Evolutionary conservation across 257 asterid species (phyloP), one percentile per base, ranked within the genome.

Genomic region (Solanum clarkiae): DNA sequence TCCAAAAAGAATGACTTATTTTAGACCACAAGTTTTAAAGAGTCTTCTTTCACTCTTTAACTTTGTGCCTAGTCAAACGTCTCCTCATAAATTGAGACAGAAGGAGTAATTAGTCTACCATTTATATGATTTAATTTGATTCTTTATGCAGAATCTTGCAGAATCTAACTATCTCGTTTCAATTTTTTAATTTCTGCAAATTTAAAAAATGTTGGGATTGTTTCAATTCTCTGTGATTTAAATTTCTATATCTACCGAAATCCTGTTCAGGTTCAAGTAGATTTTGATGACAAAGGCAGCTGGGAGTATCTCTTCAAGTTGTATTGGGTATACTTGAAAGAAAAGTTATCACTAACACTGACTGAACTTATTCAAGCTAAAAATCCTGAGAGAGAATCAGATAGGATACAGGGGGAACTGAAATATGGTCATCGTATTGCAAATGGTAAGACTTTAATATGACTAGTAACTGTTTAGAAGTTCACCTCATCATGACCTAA

Each of bases 271-370:
- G 91, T 92, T 80, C 89, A 91, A 89, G 95, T 95, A 82, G 97
- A 95, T 91, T 95, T 95, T 87, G 98, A 95, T 88, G 98, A 95
- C 91, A 87, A 88, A 86, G 87, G 86, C 80, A 94, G 97, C 91
- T 95, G 98, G 96, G 98, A 95, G 87, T 93, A 95, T 92, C 97
- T 95, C 86, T 95, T 95, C 88, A 94, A 95, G 89, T 88, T 92
- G 84, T 95, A 95, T 86, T 95, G 98, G 98, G 87, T 90, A 85
- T 68, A 51, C 86, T 86, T 95, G 87, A 94, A 91, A 86, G 94
- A 91, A 63, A 90, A 90, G 84, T 87, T 95, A 69, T 94, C 94
- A 0, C 86, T 95, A 85, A 94, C 94, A 24, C 60, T 92, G 44
- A 71, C 75, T 66, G 98, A 95, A 89, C 95, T 95, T 65, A 89